Conservation (phyloP, 805 yeast genomes). For the Suhomyces tanzawaensis region DNA sequence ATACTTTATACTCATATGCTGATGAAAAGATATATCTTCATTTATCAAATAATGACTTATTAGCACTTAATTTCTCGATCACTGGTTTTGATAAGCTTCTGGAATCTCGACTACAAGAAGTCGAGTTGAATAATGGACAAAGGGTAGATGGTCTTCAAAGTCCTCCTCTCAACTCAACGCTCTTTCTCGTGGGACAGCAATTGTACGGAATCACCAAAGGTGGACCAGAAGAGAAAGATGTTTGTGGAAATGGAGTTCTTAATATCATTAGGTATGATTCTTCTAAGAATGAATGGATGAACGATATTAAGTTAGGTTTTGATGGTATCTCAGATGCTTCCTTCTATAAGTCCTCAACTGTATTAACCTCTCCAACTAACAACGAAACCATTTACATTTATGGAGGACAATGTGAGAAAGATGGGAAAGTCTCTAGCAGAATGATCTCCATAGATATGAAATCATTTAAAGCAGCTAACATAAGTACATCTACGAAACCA, state of each 20-base stretch:
- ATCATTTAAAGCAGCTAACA: constrained; percentile 32
- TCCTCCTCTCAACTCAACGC: constrained; percentile 34
- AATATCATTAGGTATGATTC: constrained; percentile 21
- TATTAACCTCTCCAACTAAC: constrained; percentile 39
- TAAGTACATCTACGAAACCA: constrained; percentile 52
- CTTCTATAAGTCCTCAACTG: constrained; percentile 36
- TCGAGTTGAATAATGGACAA: constrained; percentile 19
- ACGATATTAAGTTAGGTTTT: constrained; percentile 15
- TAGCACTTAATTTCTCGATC: constrained; percentile 34
- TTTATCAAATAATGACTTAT: constrained; percentile 35
- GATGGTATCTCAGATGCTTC: constrained; percentile 25
- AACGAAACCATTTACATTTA: constrained; percentile 47
- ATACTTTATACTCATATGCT: constrained; percentile 34
- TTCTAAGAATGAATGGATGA: constrained; percentile 19
- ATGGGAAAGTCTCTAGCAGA: constrained; percentile 35
- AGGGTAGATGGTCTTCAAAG: constrained; percentile 18
- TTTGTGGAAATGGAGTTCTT: constrained; percentile 29
- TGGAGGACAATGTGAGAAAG: constrained; percentile 44
- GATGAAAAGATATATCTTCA: constrained; percentile 35
- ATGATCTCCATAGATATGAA: constrained; percentile 44
- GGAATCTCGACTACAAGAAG: constrained; percentile 6
- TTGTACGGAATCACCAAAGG: constrained; percentile 30
- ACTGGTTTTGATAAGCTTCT: constrained; percentile 21
- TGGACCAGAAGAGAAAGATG: constrained; percentile 7
- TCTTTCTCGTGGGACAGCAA: constrained; percentile 26